A percentile compares a stretch with the other conserved stretches of the same genome.
These are phyloP conservation scores for Smallanthus sonchifolius DNA, from an alignment of 129 eudicot species.

Conservation along the genomic window DNA sequence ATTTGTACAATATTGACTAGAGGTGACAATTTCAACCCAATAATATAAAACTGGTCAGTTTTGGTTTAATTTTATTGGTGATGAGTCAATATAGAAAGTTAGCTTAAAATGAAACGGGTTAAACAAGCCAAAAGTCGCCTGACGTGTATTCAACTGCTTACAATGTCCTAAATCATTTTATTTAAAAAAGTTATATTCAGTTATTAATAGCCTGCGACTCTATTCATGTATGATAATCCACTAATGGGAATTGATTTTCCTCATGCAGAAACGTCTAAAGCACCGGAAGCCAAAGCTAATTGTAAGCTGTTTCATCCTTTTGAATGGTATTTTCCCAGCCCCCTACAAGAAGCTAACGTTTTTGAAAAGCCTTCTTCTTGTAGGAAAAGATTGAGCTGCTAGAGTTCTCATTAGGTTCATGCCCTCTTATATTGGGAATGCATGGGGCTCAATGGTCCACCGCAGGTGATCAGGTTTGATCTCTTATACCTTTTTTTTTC, in stretches of 20 bases:
- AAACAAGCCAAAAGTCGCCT: not conserved
- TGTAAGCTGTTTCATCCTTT: conserved; percentile 43
- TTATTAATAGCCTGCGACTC: too few relatives aligned
- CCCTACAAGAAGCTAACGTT: not conserved
- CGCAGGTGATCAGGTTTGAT: conserved; percentile 66
- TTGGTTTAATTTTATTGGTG: not conserved
- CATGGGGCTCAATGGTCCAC: conserved; percentile 86
- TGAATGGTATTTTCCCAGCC: not conserved
- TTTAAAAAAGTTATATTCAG: not conserved
- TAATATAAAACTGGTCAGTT: not conserved
- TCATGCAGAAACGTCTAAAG: conserved; percentile 90
- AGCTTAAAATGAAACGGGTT: not conserved
- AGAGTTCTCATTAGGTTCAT: conserved; percentile 81
- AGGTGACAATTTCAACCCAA: not conserved
- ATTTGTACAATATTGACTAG: not conserved
- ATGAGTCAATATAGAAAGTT: not conserved
- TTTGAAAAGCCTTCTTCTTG: conserved; percentile 2
- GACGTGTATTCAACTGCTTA: not conserved
- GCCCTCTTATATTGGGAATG: conserved; percentile 76
- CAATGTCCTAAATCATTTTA: not conserved
- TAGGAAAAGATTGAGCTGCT: conserved; percentile 91
- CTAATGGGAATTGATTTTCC: conserved; percentile 7
- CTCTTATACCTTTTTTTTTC: conserved; percentile 2
- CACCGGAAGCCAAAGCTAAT: conserved; percentile 82
- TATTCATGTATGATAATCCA: too few relatives aligned